Percentiles rank a stretch among this genome's conserved stretches.
Evolutionary conservation across 345 rosid species (phyloP).

Genomic region (Eucalyptus pauciflora): DNA sequence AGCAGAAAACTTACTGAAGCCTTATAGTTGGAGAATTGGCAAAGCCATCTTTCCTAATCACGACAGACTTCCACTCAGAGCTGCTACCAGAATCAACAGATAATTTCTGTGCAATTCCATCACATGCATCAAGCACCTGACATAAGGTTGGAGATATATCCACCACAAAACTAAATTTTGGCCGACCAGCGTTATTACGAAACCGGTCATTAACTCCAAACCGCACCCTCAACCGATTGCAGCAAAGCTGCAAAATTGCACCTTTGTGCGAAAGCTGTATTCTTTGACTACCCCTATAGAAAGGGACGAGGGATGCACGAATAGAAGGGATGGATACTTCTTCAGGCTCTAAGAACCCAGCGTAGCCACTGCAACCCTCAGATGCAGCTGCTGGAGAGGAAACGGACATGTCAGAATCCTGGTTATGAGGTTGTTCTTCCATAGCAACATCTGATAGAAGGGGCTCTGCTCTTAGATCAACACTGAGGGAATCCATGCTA

Average conservation of each 20-base stretch:
- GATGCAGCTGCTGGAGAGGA: conserved; percentile 5
- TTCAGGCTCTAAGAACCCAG: conserved; percentile 40
- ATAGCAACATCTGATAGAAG: conserved; percentile 32
- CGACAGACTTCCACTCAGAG: conserved; percentile 59
- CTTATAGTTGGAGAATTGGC: conserved; percentile 38
- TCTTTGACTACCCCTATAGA: conserved; percentile 31
- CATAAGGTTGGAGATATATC: conserved; percentile 42
- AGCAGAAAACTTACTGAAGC: conserved; percentile 48
- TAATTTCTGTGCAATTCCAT: conserved; percentile 25
- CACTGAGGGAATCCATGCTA: conserved; percentile 33
- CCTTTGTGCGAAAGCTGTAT: conserved; percentile 31
- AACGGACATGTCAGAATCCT: conserved; percentile 7
- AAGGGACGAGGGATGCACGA: conserved; percentile 34
- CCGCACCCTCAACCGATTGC: conserved; percentile 37
- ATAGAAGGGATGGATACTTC: conserved; percentile 37
- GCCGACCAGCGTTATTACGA: conserved; percentile 41
- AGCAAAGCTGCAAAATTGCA: conserved; percentile 42
- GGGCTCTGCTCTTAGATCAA: conserved; percentile 20
- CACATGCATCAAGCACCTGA: conserved; percentile 54
- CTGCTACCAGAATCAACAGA: conserved; percentile 36
- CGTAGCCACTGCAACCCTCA: conserved; percentile 25
- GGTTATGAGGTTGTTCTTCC: conserved; percentile 33
- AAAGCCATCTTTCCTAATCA: conserved; percentile 20
- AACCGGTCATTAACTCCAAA: conserved; percentile 51
- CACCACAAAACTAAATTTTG: conserved; percentile 56